These are phyloP conservation scores for Mycosphaerelloides madeirae DNA, from an alignment of 2,329 filamentous ascomycete genomes.

Conservation along the genomic window DNA sequence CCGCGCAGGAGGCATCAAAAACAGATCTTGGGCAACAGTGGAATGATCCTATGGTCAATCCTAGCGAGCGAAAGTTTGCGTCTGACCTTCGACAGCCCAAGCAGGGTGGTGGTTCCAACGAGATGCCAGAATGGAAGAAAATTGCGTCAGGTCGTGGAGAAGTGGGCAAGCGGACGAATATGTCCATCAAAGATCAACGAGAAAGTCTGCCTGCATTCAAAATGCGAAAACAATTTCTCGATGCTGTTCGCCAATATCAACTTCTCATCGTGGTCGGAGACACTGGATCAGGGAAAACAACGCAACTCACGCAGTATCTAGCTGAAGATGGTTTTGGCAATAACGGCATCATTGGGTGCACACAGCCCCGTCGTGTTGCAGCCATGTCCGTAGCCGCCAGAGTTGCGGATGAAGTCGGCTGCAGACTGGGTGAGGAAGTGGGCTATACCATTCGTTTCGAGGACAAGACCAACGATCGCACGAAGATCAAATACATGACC, in stretches of 20 bases:
- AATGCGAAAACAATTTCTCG: slow-evolving; percentile 80
- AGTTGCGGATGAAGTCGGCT: slow-evolving; percentile 93
- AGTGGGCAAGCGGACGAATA: slow-evolving; percentile 77
- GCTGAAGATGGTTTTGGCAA: slow-evolving; percentile 89
- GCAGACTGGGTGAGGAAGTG: slow-evolving; percentile 82
- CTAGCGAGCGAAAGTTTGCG: slow-evolving; percentile 82
- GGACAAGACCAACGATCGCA: slow-evolving; percentile 80
- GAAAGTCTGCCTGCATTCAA: slow-evolving; percentile 84
- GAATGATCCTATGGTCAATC: slow-evolving; percentile 92
- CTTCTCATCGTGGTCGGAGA: slow-evolving; percentile 94
- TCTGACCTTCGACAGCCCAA: slow-evolving; percentile 72
- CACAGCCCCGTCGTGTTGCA: slow-evolving; percentile 91
- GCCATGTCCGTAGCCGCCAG: slow-evolving; percentile 97
- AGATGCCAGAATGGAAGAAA: slow-evolving; percentile 88
- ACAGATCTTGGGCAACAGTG: slow-evolving; percentile 86
- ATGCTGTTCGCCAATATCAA: slow-evolving; percentile 83
- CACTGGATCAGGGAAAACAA: slow-evolving; percentile 95
- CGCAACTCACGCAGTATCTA: slow-evolving; percentile 90
- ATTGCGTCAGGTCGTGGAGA: slow-evolving; percentile 70
- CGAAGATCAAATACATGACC: slow-evolving; percentile 99
- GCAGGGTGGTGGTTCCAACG: slow-evolving; percentile 53
- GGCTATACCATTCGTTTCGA: slow-evolving; percentile 98
- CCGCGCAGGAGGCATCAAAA: slow-evolving; percentile 67
- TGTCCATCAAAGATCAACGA: slow-evolving; percentile 93
- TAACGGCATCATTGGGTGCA: slow-evolving; percentile 87